Percentiles rank a stretch among this genome's conserved stretches.
These are phyloP conservation scores for Hericium coralloides DNA, from an alignment of 768 basidiomycete species.

Conservation along the genomic window DNA sequence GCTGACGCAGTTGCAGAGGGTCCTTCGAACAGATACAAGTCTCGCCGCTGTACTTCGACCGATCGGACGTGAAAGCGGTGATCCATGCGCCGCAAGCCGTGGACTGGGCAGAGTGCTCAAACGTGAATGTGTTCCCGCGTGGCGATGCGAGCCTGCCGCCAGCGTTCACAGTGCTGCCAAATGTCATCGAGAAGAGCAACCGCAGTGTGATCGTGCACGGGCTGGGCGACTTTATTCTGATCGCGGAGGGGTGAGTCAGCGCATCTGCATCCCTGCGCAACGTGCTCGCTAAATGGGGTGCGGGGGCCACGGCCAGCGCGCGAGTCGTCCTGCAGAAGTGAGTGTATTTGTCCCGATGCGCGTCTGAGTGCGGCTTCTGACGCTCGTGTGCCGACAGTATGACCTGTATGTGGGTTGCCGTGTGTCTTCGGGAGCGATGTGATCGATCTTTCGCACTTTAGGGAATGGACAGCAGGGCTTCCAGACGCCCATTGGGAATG, in stretches of 20 bases:
- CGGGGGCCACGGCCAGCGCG: slow-evolving; percentile 15
- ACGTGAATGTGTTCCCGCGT: slow-evolving; percentile 48
- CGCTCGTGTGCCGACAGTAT: not conserved
- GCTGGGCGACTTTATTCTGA: slow-evolving; percentile 62
- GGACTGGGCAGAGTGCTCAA: slow-evolving; percentile 56
- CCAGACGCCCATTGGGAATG: slow-evolving; percentile 54
- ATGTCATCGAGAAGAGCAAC: slow-evolving; percentile 67
- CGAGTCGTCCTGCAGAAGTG: slow-evolving; percentile 30
- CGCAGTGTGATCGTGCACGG: slow-evolving; percentile 66
- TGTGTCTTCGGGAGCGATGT: too few species aligned
- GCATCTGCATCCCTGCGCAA: too few species aligned
- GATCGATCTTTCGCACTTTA: slow-evolving; percentile 20
- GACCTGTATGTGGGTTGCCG: slow-evolving; percentile 5
- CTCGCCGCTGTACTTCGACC: slow-evolving; percentile 62
- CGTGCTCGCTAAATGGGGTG: not conserved
- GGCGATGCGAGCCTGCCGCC: slow-evolving; percentile 57
- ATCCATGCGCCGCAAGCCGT: slow-evolving; percentile 62
- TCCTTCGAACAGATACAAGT: slow-evolving; percentile 44
- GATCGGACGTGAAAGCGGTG: slow-evolving; percentile 54
- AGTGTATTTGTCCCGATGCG: slow-evolving; percentile 4
- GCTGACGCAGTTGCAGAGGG: slow-evolving; percentile 28
- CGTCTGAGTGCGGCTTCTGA: too few species aligned
- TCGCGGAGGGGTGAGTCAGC: slow-evolving; percentile 56
- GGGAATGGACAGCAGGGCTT: slow-evolving; percentile 65
- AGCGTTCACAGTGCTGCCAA: slow-evolving; percentile 57